These are phyloP conservation scores for Arxiozyma telluris DNA, from an alignment of 1,139 yeast genomes.

Conservation along the genomic window DNA sequence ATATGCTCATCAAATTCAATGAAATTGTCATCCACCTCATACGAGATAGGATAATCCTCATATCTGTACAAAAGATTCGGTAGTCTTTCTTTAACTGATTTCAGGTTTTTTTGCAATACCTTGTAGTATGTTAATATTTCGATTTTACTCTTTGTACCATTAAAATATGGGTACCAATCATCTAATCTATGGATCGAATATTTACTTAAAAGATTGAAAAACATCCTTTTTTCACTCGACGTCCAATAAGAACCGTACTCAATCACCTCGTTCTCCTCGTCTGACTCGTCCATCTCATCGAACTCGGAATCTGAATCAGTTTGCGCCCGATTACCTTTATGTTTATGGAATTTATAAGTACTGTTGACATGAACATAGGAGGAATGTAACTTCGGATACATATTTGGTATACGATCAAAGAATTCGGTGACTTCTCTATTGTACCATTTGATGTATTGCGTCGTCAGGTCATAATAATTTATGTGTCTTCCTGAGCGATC, in stretches of 20 bases:
- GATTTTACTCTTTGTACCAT: constrained; percentile 20
- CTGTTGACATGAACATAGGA: neutral
- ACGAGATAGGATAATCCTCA: constrained; percentile 26
- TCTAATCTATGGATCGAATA: constrained; percentile 27
- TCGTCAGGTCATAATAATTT: neutral
- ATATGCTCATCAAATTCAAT: constrained; percentile 23
- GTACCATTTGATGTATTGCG: constrained; percentile 4
- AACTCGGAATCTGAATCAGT: neutral
- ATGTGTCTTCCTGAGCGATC: neutral
- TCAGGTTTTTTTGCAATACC: constrained; percentile 18
- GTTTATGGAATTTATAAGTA: neutral
- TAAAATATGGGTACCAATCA: constrained; percentile 21
- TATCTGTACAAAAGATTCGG: constrained; percentile 15
- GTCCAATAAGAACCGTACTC: constrained; percentile 23
- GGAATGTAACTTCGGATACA: neutral
- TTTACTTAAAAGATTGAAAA: constrained; percentile 24
- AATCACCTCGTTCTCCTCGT: constrained; percentile 3
- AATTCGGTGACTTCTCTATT: constrained; percentile 2
- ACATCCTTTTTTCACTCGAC: constrained; percentile 22
- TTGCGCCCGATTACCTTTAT: neutral
- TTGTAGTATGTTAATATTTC: constrained; percentile 25
- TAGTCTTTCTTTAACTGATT: constrained; percentile 11
- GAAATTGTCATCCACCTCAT: constrained; percentile 27
- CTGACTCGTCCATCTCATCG: neutral
- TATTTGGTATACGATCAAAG: neutral